phyloP scores from a whole-genome alignment of 352 stramenopile genomes.

The Stephanocyclus meneghinianus region DNA sequence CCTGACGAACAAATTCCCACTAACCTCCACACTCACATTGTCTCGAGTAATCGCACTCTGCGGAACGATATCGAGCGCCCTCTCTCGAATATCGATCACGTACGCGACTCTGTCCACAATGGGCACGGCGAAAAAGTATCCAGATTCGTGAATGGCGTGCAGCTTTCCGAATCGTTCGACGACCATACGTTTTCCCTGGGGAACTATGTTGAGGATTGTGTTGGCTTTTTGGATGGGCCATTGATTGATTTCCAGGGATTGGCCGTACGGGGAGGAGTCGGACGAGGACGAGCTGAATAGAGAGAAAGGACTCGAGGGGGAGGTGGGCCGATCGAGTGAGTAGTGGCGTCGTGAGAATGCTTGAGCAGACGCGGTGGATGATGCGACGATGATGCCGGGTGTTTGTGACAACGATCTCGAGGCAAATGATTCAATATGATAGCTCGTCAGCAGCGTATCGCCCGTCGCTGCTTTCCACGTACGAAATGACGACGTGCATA shows the following conservation, averaged over 20 bases:
- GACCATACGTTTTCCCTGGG: constrained; percentile 78
- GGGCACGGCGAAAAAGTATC: constrained; percentile 81
- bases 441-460: not conserved
- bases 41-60: constrained; percentile 81
- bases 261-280: constrained; percentile 49
- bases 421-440: not conserved
- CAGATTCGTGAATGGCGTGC: constrained; percentile 75
- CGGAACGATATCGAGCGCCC: constrained; percentile 77
- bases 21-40: constrained; percentile 82
- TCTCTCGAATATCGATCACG: constrained; percentile 81
- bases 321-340: constrained; percentile 44
- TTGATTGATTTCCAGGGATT: constrained; percentile 48
- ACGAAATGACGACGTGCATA: constrained; percentile 20
- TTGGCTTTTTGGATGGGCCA: constrained; percentile 82
- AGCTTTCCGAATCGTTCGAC: constrained; percentile 84
- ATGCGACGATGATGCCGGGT: not conserved
- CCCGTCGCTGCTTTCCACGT: not conserved
- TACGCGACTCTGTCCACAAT: constrained; percentile 82
- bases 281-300: constrained; percentile 25
- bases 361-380: not conserved
- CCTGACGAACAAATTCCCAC: constrained; percentile 79
- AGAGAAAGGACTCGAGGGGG: constrained; percentile 30
- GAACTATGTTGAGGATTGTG: constrained; percentile 84
- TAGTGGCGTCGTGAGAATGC: constrained; percentile 22
- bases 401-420: constrained; percentile 2